A percentile compares a stretch with the other conserved stretches of the same genome.
Conservation (phyloP, 163 green algal genomes). For the Botryococcus braunii region DNA sequence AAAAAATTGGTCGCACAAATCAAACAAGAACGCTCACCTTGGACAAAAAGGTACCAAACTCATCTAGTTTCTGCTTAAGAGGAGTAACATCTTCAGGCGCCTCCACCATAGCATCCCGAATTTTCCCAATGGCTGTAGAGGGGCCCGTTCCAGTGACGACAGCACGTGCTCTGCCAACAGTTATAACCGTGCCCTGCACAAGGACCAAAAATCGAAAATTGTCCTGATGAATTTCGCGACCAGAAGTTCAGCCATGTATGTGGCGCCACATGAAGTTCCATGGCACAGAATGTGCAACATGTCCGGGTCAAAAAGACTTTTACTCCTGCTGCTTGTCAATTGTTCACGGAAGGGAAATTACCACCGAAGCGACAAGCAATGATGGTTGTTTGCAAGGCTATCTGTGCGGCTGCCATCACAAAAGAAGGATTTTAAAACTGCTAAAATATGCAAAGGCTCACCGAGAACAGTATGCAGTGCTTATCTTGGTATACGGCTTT, state of each 20-base stretch:
- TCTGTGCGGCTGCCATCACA: too few relatives aligned
- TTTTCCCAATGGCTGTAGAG: conserved; percentile 55
- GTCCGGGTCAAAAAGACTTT: too few relatives aligned
- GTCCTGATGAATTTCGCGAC: too few relatives aligned
- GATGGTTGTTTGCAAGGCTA: too few relatives aligned
- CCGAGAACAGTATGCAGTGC: conserved; percentile 73
- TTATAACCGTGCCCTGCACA: conserved; percentile 62
- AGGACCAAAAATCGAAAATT: background rate
- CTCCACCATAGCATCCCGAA: conserved; percentile 54
- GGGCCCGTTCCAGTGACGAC: conserved; percentile 45
- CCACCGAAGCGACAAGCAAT: too few relatives aligned
- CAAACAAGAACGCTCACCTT: conserved; percentile 33
- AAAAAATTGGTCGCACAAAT: too few relatives aligned
- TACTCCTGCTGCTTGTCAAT: too few relatives aligned
- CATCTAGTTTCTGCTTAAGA: conserved; percentile 56
- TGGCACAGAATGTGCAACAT: too few relatives aligned
- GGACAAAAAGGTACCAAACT: conserved; percentile 66
- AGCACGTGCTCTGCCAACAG: conserved; percentile 41
- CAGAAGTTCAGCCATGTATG: too few relatives aligned
- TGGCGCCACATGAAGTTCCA: too few relatives aligned
- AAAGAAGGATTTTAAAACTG: too few relatives aligned
- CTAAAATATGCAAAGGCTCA: conserved; percentile 20
- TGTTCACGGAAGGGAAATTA: too few relatives aligned
- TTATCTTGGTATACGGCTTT: conserved; percentile 76
- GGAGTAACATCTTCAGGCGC: conserved; percentile 66